Evolutionary conservation across 768 basidiomycete genomes (phyloP), one percentile per base, ranked within the genome.

Genomic region (Podaxis rugospora): DNA sequence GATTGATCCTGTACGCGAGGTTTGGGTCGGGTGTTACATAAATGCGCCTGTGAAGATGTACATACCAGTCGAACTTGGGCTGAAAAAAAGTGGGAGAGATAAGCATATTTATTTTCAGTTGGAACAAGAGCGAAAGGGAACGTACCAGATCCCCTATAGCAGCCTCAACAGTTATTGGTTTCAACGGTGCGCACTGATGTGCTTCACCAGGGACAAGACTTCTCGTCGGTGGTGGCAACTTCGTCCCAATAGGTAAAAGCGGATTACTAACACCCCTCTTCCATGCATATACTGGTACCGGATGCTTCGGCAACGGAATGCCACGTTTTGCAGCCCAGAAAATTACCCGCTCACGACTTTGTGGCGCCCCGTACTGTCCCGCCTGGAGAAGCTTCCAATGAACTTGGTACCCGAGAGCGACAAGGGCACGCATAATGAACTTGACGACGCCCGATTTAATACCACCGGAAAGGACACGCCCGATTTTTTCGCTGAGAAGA

Each of bases 321-420:
- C 84, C 87, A 6, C 80, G 79, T 55, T 78, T 83, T 4, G 88
- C 85, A 25, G 81, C 88, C 77, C 80, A 81, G 68, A 92, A 85
- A 49, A 92, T 88, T 11, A 91, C 79, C 16, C 90, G 78, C 27
- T 76, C 72, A 7, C 90, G 83, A 50, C 78, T 75, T 72, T 92
- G 90, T 16, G 90, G 89, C 21, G 82, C 80, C 27, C 90, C 90
- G 70, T 90, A 90, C 37, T 85, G 84, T 0, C 79, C 84, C 23
- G 89, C 86, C 66, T 92, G 87, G 0, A 91, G 74, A 14, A 87
- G 72, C n/a, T 80, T 82, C 71, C 81, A 84, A 18, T 77, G 81
- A 2, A 82, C 84, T 72, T 92, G 90, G 67, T 92, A 92, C 87
- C 89, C 89, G 1, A 92, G 75, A 3, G 82, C 80, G 23, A 83